Evolutionary conservation across 2,329 filamentous ascomycete species (phyloP).

Genomic region (Furcasterigmium sp.): DNA sequence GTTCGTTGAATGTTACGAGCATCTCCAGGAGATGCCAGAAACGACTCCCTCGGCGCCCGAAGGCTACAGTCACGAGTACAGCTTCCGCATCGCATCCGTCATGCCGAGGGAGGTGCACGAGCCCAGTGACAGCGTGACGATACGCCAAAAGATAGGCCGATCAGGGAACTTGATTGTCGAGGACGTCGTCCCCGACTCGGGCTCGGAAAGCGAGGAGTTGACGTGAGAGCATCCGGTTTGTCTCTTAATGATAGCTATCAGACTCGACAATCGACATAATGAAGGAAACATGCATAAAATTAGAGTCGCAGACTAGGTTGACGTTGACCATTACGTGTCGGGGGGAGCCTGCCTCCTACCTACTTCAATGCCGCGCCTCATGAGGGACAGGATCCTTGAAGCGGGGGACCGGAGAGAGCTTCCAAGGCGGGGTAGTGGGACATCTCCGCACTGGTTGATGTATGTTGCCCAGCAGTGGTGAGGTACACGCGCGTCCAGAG

Average conservation of each 20-base stretch:
- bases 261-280: neutral
- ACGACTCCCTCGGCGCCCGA: slow-evolving; percentile 39
- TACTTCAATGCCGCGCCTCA: no score
- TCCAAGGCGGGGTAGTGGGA: no score
- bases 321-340: no score
- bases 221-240: neutral
- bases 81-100: slow-evolving; percentile 79
- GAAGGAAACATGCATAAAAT: neutral
- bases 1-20: slow-evolving; percentile 86
- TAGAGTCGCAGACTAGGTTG: neutral
- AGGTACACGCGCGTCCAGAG: no score
- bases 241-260: no score
- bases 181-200: slow-evolving; percentile 37
- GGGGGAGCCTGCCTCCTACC: no score
- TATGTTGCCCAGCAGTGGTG: no score
- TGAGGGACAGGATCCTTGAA: no score
- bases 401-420: no score
- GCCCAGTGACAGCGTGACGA: slow-evolving; percentile 57
- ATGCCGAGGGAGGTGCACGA: slow-evolving; percentile 81
- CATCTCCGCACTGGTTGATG: no score
- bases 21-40: slow-evolving; percentile 35
- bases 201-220: slow-evolving; percentile 9
- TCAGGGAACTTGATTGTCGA: slow-evolving; percentile 91
- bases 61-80: slow-evolving; percentile 74
- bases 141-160: slow-evolving; percentile 70